Base-by-base conservation (phyloP, 1,284 basidiomycete species). In the Trichosporon ovoides region DNA sequence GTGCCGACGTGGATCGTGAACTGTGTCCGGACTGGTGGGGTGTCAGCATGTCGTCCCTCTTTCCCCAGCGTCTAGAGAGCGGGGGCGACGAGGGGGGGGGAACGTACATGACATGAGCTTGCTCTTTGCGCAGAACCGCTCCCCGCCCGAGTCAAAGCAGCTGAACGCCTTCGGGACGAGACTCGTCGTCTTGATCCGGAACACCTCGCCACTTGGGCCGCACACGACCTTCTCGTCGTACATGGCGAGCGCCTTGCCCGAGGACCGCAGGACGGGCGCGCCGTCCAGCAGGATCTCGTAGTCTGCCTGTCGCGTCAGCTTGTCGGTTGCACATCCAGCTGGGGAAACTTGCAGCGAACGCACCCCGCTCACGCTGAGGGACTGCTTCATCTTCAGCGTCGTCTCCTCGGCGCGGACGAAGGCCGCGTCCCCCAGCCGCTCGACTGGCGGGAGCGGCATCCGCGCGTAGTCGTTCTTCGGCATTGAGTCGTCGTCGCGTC, bases 121-220 rank as follows among this genome's bases (percentile, higher is more conserved):
- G 3, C 22, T 28, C 16, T 48, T 48, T 22, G 28, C 43, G 14
- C 3, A 28, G 43, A 31, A 48, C 6, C 43, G 43, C 43, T 48
- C 43, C 5, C 43, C 43, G 7, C 11, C 6, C 7, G 24, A 14
- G 43, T 48, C 43, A 19, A 28, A 31, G 24, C 43, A 28, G 7
- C 7, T 10, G n/a, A 48, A 48, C 22, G 43, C 24, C 16, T 48
- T 48, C 3, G 43, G 43, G 5, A 48, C 43, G 7, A 48, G 28
- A 14, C 43, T 48, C 43, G 43, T 48, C 43, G 43, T 48, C 43
- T 48, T 48, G 43, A 48, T 48, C 7, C 24, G 22, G 43, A 48
- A 48, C 16, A 48, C 12, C 43, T 48, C 43, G 40, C 43, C 43
- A 2, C 14, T 3, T 9, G 43, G 43, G 6, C 14, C 13, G 22